A percentile compares a stretch with the other conserved stretches of the same genome.
These are phyloP conservation scores for Pseudogymnoascus pannorum DNA, from an alignment of 2,329 filamentous ascomycete species.

Conservation along the genomic window DNA sequence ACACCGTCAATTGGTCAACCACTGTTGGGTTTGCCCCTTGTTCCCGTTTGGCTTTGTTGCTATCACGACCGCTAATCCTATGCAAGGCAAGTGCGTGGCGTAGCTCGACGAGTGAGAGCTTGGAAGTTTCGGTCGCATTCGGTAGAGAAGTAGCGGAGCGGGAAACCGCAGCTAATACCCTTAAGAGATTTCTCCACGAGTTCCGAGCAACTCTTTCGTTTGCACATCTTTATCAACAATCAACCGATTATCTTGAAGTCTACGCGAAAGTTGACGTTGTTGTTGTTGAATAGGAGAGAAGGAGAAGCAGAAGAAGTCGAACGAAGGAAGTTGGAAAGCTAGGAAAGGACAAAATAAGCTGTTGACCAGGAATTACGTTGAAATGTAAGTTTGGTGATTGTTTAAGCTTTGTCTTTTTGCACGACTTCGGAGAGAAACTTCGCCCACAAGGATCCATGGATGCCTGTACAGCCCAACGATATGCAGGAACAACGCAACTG, in stretches of 20 bases:
- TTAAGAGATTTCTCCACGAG: conserved; percentile 11
- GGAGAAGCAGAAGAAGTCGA: conserved; percentile 6
- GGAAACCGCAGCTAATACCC: conserved; percentile 10
- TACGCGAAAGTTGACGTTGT: conserved; percentile 6
- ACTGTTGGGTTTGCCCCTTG: conserved; percentile 6
- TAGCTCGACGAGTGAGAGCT: conserved; percentile 10
- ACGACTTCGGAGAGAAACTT: not conserved
- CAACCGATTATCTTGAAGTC: conserved; percentile 3
- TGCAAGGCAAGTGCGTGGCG: conserved; percentile 21
- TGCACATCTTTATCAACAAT: conserved; percentile 9
- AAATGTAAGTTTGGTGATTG: conserved; percentile 6
- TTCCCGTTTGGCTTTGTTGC: conserved; percentile 6
- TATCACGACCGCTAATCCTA: conserved; percentile 6
- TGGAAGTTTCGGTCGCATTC: conserved; percentile 10
- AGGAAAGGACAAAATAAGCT: conserved; percentile 4
- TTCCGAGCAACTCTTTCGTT: conserved; percentile 8
- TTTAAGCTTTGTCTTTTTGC: conserved; percentile 5
- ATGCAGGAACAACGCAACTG: conserved; percentile 8
- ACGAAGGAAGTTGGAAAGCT: conserved; percentile 1
- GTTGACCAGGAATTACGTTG: conserved; percentile 5
- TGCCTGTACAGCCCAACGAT: not conserved
- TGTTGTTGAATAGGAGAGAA: conserved; percentile 10
- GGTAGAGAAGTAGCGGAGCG: conserved; percentile 10
- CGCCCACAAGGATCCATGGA: conserved; percentile 2
- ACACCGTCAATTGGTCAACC: not conserved